Percentiles rank a stretch among this genome's conserved stretches.
These are phyloP conservation scores for Blumeriella jaapii DNA, from an alignment of 2,329 filamentous ascomycete species.

Conservation along the genomic window DNA sequence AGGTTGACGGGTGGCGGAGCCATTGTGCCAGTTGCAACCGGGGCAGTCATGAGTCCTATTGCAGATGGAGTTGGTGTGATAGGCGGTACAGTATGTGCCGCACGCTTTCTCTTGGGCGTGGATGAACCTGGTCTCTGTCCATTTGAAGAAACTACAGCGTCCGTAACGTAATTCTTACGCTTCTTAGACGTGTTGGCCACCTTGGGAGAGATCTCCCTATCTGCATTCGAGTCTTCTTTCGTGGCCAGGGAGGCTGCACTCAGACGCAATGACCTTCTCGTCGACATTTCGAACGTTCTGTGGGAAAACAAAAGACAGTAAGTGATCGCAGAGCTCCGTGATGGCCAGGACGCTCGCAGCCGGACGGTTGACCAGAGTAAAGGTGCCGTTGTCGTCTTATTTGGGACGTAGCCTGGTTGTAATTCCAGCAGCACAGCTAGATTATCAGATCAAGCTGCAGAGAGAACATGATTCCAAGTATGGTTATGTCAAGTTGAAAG, in stretches of 20 bases:
- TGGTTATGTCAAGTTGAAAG: too few relatives aligned
- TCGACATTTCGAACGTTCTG: slow-evolving; percentile 18
- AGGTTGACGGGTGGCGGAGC: slow-evolving; percentile 31
- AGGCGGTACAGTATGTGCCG: slow-evolving; percentile 23
- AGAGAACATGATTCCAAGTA: too few relatives aligned
- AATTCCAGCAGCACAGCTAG: too few relatives aligned
- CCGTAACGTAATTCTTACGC: slow-evolving; percentile 18
- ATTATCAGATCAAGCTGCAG: too few relatives aligned
- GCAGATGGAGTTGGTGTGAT: slow-evolving; percentile 38
- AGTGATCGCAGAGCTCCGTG: not conserved
- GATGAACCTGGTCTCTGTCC: slow-evolving; percentile 12
- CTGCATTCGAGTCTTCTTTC: slow-evolving; percentile 7
- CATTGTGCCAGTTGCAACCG: slow-evolving; percentile 30
- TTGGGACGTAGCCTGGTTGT: too few relatives aligned
- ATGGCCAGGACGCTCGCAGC: slow-evolving; percentile 1
- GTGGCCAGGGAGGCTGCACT: slow-evolving; percentile 12
- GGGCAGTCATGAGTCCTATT: slow-evolving; percentile 35
- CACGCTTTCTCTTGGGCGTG: slow-evolving; percentile 23
- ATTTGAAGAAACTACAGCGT: slow-evolving; percentile 7
- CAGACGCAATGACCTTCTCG: slow-evolving; percentile 22
- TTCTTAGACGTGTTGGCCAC: slow-evolving; percentile 18
- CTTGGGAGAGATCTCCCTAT: slow-evolving; percentile 5
- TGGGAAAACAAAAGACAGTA: not conserved
- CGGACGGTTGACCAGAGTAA: not conserved
- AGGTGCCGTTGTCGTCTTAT: too few relatives aligned